These are phyloP conservation scores for Syncephalastrum sp. DNA, from an alignment of 371 early-diverging fungal species.

Conservation along the genomic window DNA sequence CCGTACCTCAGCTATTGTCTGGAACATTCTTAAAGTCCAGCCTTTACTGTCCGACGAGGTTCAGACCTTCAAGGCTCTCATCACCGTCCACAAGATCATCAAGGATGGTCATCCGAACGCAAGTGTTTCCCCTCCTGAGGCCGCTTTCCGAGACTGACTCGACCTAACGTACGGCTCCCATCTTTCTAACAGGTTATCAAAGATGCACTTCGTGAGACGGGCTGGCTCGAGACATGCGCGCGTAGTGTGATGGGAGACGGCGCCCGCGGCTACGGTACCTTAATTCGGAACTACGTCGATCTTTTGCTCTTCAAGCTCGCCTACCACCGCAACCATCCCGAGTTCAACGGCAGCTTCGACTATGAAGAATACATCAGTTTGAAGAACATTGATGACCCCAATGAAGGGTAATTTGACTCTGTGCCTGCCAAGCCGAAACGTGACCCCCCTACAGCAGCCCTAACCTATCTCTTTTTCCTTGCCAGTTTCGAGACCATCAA, in stretches of 20 bases:
- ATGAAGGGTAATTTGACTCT: constrained; percentile 79
- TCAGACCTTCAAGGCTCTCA: constrained; percentile 93
- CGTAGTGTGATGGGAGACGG: constrained; percentile 63
- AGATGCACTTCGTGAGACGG: constrained; percentile 73
- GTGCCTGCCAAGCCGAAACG: background rate
- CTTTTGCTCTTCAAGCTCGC: constrained; percentile 88
- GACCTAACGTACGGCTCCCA: background rate
- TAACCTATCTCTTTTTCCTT: no score
- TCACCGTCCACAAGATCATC: constrained; percentile 93
- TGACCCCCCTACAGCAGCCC: background rate
- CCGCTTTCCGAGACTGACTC: background rate
- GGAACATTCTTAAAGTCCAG: constrained; percentile 82
- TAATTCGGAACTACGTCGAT: constrained; percentile 91
- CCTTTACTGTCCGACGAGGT: constrained; percentile 92
- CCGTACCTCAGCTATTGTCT: constrained; percentile 83
- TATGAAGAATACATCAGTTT: constrained; percentile 95
- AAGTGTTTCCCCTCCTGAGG: constrained; percentile 14
- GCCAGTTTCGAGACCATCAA: constrained; percentile 88
- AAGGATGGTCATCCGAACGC: constrained; percentile 89
- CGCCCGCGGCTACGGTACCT: constrained; percentile 76
- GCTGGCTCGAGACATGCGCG: constrained; percentile 68
- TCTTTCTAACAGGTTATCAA: constrained; percentile 57
- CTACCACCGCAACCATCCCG: constrained; percentile 89
- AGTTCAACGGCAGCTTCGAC: constrained; percentile 94
- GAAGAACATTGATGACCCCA: constrained; percentile 93